Evolutionary conservation across 176 grass and related monocot genomes (phyloP).

Genomic region (Triticum dicoccoides): DNA sequence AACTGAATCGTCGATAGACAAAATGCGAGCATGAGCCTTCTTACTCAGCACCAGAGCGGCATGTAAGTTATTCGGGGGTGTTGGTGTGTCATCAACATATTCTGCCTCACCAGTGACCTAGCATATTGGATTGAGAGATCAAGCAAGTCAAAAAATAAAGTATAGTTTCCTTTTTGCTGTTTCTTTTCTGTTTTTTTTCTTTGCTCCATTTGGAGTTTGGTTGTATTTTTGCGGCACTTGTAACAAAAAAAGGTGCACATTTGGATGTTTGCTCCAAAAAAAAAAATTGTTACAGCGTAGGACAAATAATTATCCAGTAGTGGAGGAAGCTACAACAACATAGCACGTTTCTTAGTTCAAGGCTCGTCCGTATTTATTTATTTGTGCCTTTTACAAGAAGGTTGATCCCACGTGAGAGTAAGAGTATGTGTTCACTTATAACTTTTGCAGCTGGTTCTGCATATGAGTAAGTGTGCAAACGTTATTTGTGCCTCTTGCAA

Average conservation of each 20-base stretch:
- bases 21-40: slow-evolving; percentile 81
- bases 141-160: slow-evolving; percentile 37
- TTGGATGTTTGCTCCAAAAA: neutral
- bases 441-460: neutral
- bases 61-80: slow-evolving; percentile 79
- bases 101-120: slow-evolving; percentile 96
- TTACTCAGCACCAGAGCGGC: slow-evolving; percentile 90
- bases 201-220: neutral
- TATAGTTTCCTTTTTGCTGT: neutral
- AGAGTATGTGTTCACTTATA: neutral
- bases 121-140: slow-evolving; percentile 16
- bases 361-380: neutral
- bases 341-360: neutral
- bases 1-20: slow-evolving; percentile 74
- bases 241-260: neutral
- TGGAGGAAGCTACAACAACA: neutral
- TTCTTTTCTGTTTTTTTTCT: neutral
- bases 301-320: neutral
- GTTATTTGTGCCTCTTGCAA: neutral
- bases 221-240: neutral
- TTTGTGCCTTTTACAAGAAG: neutral
- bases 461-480: neutral
- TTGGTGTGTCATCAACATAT: slow-evolving; percentile 73
- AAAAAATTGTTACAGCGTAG: neutral
- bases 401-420: neutral